Percentiles rank a stretch among this genome's conserved stretches.
These are phyloP conservation scores for Rubia yunnanensis DNA, from an alignment of 257 asterid species.

Conservation along the genomic window DNA sequence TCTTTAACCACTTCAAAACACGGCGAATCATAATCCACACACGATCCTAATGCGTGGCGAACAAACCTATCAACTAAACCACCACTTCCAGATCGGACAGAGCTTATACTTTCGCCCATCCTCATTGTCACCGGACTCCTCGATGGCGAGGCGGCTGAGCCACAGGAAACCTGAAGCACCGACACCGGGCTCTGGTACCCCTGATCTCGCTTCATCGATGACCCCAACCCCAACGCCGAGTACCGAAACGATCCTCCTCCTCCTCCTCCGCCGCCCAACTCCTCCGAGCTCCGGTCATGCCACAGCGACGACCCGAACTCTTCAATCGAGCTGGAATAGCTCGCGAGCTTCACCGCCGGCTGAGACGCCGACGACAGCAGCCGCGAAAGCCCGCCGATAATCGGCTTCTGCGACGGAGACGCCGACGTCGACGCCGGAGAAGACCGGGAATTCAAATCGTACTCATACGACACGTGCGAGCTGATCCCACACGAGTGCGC, in stretches of 20 bases:
- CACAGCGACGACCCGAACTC: constrained; percentile 67
- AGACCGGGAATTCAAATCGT: constrained; percentile 54
- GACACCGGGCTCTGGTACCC: constrained; percentile 89
- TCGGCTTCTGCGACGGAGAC: constrained; percentile 49
- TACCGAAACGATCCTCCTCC: constrained; percentile 56
- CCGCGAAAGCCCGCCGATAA: constrained; percentile 57
- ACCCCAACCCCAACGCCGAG: constrained; percentile 51
- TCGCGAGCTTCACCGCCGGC: constrained; percentile 47
- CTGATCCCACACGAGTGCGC: constrained; percentile 61
- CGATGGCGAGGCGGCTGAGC: constrained; percentile 23
- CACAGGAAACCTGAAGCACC: constrained; percentile 49
- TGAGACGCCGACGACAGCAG: constrained; percentile 45
- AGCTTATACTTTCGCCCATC: constrained; percentile 39
- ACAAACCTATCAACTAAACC: constrained; percentile 61
- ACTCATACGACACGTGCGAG: constrained; percentile 59
- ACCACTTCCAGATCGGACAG: constrained; percentile 41
- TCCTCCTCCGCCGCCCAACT: constrained; percentile 57
- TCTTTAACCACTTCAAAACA: constrained; percentile 28
- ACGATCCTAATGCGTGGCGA: constrained; percentile 61
- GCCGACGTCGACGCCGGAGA: constrained; percentile 50
- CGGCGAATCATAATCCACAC: constrained; percentile 54
- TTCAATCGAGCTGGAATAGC: constrained; percentile 44
- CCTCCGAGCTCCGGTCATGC: constrained; percentile 82
- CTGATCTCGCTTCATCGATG: constrained; percentile 69
- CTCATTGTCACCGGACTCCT: constrained; percentile 48